Evolutionary conservation across 208 protist species (phyloP), one percentile per base, ranked within the genome.

Genomic region (Polymyxa betae): DNA sequence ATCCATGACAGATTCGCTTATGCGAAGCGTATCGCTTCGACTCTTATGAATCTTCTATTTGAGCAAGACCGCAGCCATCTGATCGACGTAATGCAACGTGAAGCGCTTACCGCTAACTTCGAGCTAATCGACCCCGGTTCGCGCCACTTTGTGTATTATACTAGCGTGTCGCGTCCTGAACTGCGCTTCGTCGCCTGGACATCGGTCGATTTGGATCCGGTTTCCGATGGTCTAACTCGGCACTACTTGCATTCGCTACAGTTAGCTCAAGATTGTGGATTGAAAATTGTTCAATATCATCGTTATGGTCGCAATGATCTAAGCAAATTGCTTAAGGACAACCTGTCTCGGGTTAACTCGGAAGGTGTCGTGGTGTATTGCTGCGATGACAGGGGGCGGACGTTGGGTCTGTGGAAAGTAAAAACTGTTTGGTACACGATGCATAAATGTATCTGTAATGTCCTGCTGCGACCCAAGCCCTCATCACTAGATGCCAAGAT

Each of bases 391-490:
- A 12, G n/a, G 16, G 72, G 72, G 5, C 72, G 72, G 16, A 82
- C 72, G n/a, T 20, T 82, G 10, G 72, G 72, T 5, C n/a, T 82
- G 35, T 82, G 72, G 72, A 82, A 82, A 43, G 72, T 82, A 12
- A 82, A 82, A n/a, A 38, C 72, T 5, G n/a, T 82, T n/a, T 82
- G 72, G 72, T 82, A 82, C n/a, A 82, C 35, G n/a, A 60, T 60
- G 49, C 49, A 60, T 60, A 60, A 60, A 60, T 5, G 12, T 5
- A 60, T 60, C 49, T 24, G 49, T 24, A 60, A 5, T 60, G 49
- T 29, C 12, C 5, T 60, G 5, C 24, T 60, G 49, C n/a, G n/a
- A n/a, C n/a, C n/a, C n/a, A n/a, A n/a, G n/a, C n/a, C n/a, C n/a
- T n/a, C n/a, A n/a, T n/a, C n/a, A n/a, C n/a, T n/a, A n/a, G n/a